Conservation (phyloP, 75 land plant genomes). For the Picea sitchensis region DNA sequence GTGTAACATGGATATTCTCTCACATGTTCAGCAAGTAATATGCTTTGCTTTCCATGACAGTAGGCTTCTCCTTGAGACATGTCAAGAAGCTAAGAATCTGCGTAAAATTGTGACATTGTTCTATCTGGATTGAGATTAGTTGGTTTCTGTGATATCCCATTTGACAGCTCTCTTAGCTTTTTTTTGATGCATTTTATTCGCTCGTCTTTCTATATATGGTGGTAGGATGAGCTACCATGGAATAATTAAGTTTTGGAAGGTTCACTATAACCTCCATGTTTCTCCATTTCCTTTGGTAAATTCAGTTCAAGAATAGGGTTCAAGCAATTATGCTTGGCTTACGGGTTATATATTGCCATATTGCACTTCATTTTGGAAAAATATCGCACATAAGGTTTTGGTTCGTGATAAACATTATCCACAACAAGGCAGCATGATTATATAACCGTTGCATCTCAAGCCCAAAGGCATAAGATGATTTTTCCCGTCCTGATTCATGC, state of each 20-base stretch:
- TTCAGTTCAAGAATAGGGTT: neutral
- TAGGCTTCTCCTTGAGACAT: constrained; percentile 90
- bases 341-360: neutral
- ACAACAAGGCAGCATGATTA: neutral
- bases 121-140: constrained; percentile 62
- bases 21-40: constrained; percentile 96
- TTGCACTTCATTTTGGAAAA: neutral
- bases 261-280: neutral
- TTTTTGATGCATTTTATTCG: neutral
- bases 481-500: neutral
- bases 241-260: neutral
- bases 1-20: constrained; percentile 97
- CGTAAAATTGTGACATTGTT: constrained; percentile 98
- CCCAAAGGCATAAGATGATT: neutral
- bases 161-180: neutral
- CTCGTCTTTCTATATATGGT: neutral
- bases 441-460: neutral
- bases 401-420: neutral
- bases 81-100: constrained; percentile 85
- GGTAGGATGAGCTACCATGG: neutral
- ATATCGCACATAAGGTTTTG: neutral
- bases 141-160: neutral
- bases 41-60: constrained; percentile 99
- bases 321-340: neutral
- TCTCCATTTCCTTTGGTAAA: neutral